Evolutionary conservation across 371 early-diverging fungal genomes (phyloP).

Genomic region (Mucor velutinosus): DNA sequence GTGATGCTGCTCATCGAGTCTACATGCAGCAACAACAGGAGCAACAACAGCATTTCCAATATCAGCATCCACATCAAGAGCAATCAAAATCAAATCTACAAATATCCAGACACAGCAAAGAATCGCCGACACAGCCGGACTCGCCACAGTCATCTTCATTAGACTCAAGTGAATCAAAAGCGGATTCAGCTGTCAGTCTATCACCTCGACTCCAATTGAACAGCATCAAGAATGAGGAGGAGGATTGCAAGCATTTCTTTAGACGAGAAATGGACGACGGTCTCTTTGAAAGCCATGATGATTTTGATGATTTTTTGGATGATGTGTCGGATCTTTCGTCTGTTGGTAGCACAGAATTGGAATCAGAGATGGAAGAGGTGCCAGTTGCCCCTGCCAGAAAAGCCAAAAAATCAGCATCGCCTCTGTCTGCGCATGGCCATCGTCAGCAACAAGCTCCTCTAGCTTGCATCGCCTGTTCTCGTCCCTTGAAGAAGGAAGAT

Average conservation of each 20-base stretch:
- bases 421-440: not conserved
- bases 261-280: constrained; percentile 20
- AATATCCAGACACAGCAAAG: not conserved
- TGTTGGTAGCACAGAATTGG: constrained; percentile 30
- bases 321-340: constrained; percentile 50
- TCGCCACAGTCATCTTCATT: constrained; percentile 9
- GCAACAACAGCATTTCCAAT: not conserved
- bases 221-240: constrained; percentile 8
- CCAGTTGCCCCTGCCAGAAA: not conserved
- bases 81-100: not conserved
- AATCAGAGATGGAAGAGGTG: constrained; percentile 20
- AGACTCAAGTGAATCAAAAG: constrained; percentile 27
- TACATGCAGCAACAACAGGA: constrained; percentile 10
- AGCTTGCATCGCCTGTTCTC: constrained; percentile 39
- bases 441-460: constrained; percentile 34
- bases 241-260: constrained; percentile 14
- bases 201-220: constrained; percentile 24
- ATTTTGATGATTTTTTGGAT: constrained; percentile 39
- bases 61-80: not conserved
- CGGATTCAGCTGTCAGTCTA: constrained; percentile 47
- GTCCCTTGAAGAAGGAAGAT: constrained; percentile 33
- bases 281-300: constrained; percentile 7
- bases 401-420: not conserved
- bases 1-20: constrained; percentile 12
- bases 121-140: not conserved